phyloP scores from a whole-genome alignment of 108 stramenopile genomes.

The Stephanodiscus minutulus region DNA sequence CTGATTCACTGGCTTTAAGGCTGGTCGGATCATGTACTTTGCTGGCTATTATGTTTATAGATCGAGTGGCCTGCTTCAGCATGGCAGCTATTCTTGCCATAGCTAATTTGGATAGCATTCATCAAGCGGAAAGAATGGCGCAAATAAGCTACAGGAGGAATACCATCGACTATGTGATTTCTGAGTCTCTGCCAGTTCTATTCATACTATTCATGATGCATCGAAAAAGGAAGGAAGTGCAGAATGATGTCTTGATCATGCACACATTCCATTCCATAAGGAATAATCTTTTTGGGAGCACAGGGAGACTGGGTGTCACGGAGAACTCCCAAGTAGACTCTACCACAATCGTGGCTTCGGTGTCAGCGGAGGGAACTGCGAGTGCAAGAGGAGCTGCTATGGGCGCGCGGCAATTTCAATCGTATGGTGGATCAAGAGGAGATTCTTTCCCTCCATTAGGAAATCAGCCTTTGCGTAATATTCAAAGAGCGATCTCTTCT shows the following conservation, averaged over 20 bases:
- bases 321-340: slow-evolving; percentile 16
- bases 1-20: slow-evolving; percentile 28
- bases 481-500: slow-evolving; percentile 13
- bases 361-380: neutral
- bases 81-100: slow-evolving; percentile 25
- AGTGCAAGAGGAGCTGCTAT: neutral
- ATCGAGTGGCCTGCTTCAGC: slow-evolving; percentile 29
- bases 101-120: slow-evolving; percentile 6
- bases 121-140: neutral
- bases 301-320: slow-evolving; percentile 15
- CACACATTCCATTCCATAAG: slow-evolving; percentile 26
- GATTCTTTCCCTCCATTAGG: slow-evolving; percentile 26
- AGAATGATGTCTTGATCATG: slow-evolving; percentile 35
- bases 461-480: slow-evolving; percentile 2
- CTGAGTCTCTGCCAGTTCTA: slow-evolving; percentile 40
- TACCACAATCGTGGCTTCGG: neutral
- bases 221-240: slow-evolving; percentile 29
- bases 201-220: slow-evolving; percentile 45
- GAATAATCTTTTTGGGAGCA: slow-evolving; percentile 46
- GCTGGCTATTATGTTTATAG: slow-evolving; percentile 29
- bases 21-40: slow-evolving; percentile 31
- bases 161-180: slow-evolving; percentile 27
- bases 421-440: slow-evolving; percentile 21
- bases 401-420: slow-evolving; percentile 32
- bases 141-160: slow-evolving; percentile 19